Evolutionary conservation across 192 early-diverging fungal genomes (phyloP).

Genomic region (Irineochytrium annulatum): DNA sequence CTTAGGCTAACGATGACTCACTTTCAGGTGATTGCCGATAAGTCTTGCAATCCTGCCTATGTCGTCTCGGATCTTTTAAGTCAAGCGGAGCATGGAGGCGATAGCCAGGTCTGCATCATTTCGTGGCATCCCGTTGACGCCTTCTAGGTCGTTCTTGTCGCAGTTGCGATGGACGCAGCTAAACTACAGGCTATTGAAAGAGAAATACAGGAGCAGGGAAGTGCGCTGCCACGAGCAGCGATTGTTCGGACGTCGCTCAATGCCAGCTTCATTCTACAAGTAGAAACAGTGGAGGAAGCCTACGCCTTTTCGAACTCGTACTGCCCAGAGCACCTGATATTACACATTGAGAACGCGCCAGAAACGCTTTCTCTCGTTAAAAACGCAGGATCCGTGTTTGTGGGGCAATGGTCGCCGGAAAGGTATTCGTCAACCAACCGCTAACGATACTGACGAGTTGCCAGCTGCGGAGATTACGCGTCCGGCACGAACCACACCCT

Average conservation of each 20-base stretch:
- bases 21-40: constrained; percentile 79
- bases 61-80: constrained; percentile 93
- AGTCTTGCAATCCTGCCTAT: constrained; percentile 76
- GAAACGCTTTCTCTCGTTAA: constrained; percentile 58
- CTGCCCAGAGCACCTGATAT: constrained; percentile 96
- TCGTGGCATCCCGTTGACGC: constrained; percentile 69
- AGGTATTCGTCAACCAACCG: constrained; percentile 64
- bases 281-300: constrained; percentile 70
- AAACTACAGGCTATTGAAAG: constrained; percentile 72
- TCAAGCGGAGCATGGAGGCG: constrained; percentile 96
- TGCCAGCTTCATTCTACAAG: constrained; percentile 75
- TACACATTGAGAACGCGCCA: constrained; percentile 79
- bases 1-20: not conserved
- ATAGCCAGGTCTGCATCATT: constrained; percentile 64
- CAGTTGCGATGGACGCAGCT: constrained; percentile 65
- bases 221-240: constrained; percentile 75
- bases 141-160: constrained; percentile 92
- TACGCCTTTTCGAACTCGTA: constrained; percentile 93
- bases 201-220: constrained; percentile 79
- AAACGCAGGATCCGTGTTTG: constrained; percentile 97
- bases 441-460: not conserved
- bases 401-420: constrained; percentile 93
- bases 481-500: constrained; percentile 99
- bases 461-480: constrained; percentile 95
- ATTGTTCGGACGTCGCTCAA: constrained; percentile 86